Percentiles rank a stretch among this genome's conserved stretches.
These are phyloP conservation scores for Kurtzmaniella fragi DNA, from an alignment of 805 yeast species.

Conservation along the genomic window DNA sequence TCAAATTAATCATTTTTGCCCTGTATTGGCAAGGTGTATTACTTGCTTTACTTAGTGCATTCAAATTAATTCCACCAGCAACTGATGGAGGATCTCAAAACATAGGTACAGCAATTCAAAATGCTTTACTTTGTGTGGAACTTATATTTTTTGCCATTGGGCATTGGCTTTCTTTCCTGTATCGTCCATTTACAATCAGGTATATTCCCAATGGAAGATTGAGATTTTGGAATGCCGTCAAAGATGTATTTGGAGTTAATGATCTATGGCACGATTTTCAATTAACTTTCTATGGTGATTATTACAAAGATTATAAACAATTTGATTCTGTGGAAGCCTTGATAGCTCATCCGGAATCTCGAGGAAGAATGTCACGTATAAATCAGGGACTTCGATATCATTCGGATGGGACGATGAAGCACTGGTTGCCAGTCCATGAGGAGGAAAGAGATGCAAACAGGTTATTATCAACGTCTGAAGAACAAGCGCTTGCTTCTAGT, in stretches of 20 bases:
- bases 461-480: slow-evolving; percentile 6
- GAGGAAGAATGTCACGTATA: slow-evolving; percentile 61
- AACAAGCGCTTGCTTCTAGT: slow-evolving; percentile 1
- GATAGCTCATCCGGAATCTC: slow-evolving; percentile 63
- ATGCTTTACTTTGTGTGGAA: slow-evolving; percentile 76
- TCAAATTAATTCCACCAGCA: slow-evolving; percentile 39
- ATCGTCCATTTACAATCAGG: slow-evolving; percentile 60
- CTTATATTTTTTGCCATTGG: slow-evolving; percentile 80
- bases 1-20: slow-evolving; percentile 90
- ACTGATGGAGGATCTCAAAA: slow-evolving; percentile 22
- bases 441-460: background rate
- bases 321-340: slow-evolving; percentile 78
- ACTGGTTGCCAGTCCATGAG: slow-evolving; percentile 57
- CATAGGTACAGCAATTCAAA: slow-evolving; percentile 63
- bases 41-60: slow-evolving; percentile 47
- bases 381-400: slow-evolving; percentile 80
- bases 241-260: slow-evolving; percentile 71
- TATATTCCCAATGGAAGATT: slow-evolving; percentile 66
- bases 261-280: slow-evolving; percentile 79
- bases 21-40: slow-evolving; percentile 94
- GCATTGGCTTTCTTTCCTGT: slow-evolving; percentile 85
- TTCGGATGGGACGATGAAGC: slow-evolving; percentile 71
- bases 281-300: slow-evolving; percentile 62
- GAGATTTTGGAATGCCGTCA: slow-evolving; percentile 54
- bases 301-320: slow-evolving; percentile 67